phyloP scores from a whole-genome alignment of 2,329 filamentous ascomycete genomes.

The Botryotinia calthae region DNA sequence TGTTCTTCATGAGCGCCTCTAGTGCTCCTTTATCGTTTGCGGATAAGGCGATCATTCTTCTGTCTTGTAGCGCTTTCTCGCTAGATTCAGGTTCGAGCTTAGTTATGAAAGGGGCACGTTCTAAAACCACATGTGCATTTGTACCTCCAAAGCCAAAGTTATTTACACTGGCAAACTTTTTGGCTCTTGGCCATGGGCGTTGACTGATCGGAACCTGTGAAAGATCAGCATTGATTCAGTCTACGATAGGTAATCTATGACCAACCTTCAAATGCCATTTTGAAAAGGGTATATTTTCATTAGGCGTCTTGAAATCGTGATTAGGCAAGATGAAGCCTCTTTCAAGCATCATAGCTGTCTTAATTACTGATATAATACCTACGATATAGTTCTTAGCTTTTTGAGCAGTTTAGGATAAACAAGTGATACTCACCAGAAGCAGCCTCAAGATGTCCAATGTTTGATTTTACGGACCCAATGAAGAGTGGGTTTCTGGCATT shows the following conservation, averaged over 20 bases:
- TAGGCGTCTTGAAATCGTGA: slow-evolving; percentile 37
- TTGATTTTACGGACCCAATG: slow-evolving; percentile 38
- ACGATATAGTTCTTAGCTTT: slow-evolving; percentile 24
- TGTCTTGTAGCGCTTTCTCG: slow-evolving; percentile 31
- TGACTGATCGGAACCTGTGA: slow-evolving; percentile 36
- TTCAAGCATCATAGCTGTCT: slow-evolving; percentile 42
- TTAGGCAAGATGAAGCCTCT: slow-evolving; percentile 30
- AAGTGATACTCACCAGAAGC: slow-evolving; percentile 26
- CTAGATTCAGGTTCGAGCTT: slow-evolving; percentile 31
- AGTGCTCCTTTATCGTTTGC: slow-evolving; percentile 34
- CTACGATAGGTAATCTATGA: neutral
- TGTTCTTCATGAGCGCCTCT: slow-evolving; percentile 34
- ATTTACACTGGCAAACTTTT: slow-evolving; percentile 47
- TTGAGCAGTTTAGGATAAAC: too few relatives aligned
- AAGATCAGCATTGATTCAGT: slow-evolving; percentile 18
- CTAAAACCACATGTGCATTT: slow-evolving; percentile 28
- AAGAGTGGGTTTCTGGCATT: slow-evolving; percentile 25
- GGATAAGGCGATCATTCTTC: slow-evolving; percentile 35
- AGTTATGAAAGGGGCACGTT: slow-evolving; percentile 30
- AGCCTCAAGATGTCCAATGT: slow-evolving; percentile 46
- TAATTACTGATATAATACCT: slow-evolving; percentile 46
- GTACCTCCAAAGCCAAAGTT: slow-evolving; percentile 29
- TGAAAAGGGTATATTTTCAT: slow-evolving; percentile 40
- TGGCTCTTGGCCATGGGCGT: slow-evolving; percentile 37
- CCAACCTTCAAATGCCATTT: slow-evolving; percentile 42